These are phyloP conservation scores for Candida tropicalis DNA, from an alignment of 1,139 yeast species.

Conservation along the genomic window DNA sequence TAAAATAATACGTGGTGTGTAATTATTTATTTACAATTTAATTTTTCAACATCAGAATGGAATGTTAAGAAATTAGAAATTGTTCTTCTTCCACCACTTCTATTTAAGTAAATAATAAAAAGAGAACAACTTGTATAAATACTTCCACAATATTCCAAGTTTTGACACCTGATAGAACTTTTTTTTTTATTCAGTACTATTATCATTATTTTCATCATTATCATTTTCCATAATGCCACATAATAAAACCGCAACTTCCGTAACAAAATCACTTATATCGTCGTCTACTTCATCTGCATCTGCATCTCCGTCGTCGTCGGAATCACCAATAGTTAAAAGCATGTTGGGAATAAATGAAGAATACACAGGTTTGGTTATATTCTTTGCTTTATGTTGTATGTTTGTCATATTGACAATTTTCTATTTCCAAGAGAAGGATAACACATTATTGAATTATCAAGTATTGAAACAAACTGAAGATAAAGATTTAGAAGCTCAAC, in stretches of 20 bases:
- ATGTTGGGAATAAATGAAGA: conserved; percentile 9
- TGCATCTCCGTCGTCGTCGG: neutral
- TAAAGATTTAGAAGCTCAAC: conserved; percentile 8
- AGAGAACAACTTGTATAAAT: neutral
- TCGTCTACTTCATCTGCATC: neutral
- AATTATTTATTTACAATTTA: neutral
- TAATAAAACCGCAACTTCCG: neutral
- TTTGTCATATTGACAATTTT: conserved; percentile 9
- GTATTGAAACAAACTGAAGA: conserved; percentile 4
- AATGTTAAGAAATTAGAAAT: neutral
- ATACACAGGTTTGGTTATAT: conserved; percentile 12
- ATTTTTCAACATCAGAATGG: neutral
- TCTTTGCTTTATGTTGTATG: conserved; percentile 10
- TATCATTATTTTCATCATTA: neutral
- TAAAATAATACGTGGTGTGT: neutral
- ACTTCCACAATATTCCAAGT: no score
- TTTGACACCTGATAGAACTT: neutral
- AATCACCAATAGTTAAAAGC: neutral
- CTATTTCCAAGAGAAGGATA: conserved; percentile 10
- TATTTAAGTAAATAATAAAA: no score
- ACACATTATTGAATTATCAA: conserved; percentile 5
- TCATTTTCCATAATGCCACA: neutral
- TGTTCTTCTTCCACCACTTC: no score
- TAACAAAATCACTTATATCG: neutral
- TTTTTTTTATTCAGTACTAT: neutral